Percentiles rank a stretch among this genome's conserved stretches.
Conservation (phyloP, 2,329 filamentous ascomycete species). For the Blumeria hordei region DNA sequence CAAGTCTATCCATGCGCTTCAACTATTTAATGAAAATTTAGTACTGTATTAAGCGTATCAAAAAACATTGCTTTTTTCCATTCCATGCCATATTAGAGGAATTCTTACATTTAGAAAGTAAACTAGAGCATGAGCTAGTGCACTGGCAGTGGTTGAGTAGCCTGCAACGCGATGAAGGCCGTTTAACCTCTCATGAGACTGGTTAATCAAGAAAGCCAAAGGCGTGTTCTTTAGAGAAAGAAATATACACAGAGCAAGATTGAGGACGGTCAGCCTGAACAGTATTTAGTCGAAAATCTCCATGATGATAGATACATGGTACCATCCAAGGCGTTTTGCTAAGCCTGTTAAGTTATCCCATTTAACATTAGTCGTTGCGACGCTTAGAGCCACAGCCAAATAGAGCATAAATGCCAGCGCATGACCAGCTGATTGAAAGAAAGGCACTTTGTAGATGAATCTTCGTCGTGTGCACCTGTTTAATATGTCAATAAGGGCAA, state of each 20-base stretch:
- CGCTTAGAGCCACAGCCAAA: conserved; percentile 16
- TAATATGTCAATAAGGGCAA: too few relatives aligned
- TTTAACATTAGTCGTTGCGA: conserved; percentile 15
- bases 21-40: conserved; percentile 8
- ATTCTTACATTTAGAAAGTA: background rate
- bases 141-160: conserved; percentile 20
- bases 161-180: conserved; percentile 28
- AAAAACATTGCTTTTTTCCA: conserved; percentile 17
- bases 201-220: conserved; percentile 24
- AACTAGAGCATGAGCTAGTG: conserved; percentile 21
- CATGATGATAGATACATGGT: conserved; percentile 8
- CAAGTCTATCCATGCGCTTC: conserved; percentile 6
- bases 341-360: conserved; percentile 4
- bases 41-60: too few relatives aligned
- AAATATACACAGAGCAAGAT: conserved; percentile 27
- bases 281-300: background rate
- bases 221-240: conserved; percentile 33
- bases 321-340: conserved; percentile 9
- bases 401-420: conserved; percentile 16
- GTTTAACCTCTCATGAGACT: conserved; percentile 34
- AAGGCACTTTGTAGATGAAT: conserved; percentile 8
- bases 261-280: conserved; percentile 22
- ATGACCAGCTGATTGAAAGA: conserved; percentile 19
- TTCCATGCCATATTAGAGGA: background rate
- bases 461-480: conserved; percentile 5